Conservation (phyloP, 768 basidiomycete species). For the Lyophyllum shimeji region DNA sequence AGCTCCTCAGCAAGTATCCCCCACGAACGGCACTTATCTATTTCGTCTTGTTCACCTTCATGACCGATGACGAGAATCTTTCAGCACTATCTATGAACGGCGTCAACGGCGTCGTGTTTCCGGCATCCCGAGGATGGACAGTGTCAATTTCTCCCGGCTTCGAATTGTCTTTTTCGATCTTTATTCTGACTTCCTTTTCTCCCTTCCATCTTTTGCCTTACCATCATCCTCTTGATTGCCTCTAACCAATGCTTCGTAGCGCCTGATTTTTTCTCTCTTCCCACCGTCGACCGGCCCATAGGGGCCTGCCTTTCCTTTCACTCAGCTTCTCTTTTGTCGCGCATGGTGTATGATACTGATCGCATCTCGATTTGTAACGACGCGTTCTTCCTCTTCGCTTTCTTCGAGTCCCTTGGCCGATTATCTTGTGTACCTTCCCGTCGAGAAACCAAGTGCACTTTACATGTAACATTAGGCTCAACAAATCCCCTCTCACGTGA, state of each 20-base stretch:
- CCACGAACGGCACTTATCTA: slow-evolving; percentile 15
- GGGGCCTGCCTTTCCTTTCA: slow-evolving; percentile 2
- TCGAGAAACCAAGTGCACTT: no score
- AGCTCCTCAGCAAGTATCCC: slow-evolving; percentile 17
- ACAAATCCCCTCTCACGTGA: no score
- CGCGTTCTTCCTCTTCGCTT: not conserved
- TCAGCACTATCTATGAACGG: slow-evolving; percentile 19
- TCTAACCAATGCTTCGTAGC: slow-evolving; percentile 1
- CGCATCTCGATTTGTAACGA: not conserved
- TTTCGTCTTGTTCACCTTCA: slow-evolving; percentile 13
- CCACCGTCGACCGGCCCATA: slow-evolving; percentile 1
- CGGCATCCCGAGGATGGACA: slow-evolving; percentile 22
- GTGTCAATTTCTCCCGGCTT: slow-evolving; percentile 5
- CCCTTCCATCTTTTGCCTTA: slow-evolving; percentile 1
- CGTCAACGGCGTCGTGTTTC: slow-evolving; percentile 10
- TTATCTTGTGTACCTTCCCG: no score
- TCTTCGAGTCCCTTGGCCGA: not conserved
- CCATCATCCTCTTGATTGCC: slow-evolving; percentile 1
- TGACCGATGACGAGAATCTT: slow-evolving; percentile 20
- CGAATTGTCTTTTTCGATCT: slow-evolving; percentile 12
- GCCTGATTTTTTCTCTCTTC: slow-evolving; percentile 8
- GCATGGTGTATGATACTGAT: slow-evolving; percentile 10
- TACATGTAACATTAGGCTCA: no score
- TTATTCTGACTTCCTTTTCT: slow-evolving; percentile 6
- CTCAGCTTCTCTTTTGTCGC: slow-evolving; percentile 1